Evolutionary conservation across 257 asterid genomes (phyloP), one percentile per base, ranked within the genome.

Genomic region (Hygrophila difformis): DNA sequence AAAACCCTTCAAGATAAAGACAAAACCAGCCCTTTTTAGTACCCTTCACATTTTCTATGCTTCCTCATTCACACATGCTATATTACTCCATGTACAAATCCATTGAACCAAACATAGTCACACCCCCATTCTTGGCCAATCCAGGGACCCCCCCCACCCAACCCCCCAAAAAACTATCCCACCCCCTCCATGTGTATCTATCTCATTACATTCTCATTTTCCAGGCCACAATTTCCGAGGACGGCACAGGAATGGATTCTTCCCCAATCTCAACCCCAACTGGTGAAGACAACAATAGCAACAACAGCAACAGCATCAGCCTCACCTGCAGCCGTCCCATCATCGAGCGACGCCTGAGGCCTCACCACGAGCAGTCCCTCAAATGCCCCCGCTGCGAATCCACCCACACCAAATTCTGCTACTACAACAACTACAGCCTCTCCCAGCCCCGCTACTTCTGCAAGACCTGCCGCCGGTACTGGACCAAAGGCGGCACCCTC

Each of bases 401-500:
- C 23, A 76, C 97, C 0, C 86, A 88, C 84, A 88, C 97, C 19
- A 88, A 88, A 31, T 87, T 87, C 68, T 83, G 97, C 37, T 87
- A 87, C 73, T 87, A 87, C 88, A 87, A 87, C 86, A 87, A 87
- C 72, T 87, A 87, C 61, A 80, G 91, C 75, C 73, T 87, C 11
- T 66, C 97, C n/a, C 97, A 87, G 67, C 97, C 97, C 0, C 66
- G 97, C 52, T 87, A 83, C 75, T 87, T 87, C 61, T 87, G 97
- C 84, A 87, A 87, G 51, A 70, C 97, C 14, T 87, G 95, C 59
- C 77, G 94, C 54, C 81, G 97, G 61, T 87, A 87, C 61, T 87
- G 97, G 97, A 87, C 97, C 18, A 87, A 83, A 60, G 97, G 97
- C 28, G 95, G 97, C 24, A 87, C 97, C 57, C 73, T 87, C 14